Conservation (phyloP, 1,284 basidiomycete species). For the Marasmius fiardii region DNA sequence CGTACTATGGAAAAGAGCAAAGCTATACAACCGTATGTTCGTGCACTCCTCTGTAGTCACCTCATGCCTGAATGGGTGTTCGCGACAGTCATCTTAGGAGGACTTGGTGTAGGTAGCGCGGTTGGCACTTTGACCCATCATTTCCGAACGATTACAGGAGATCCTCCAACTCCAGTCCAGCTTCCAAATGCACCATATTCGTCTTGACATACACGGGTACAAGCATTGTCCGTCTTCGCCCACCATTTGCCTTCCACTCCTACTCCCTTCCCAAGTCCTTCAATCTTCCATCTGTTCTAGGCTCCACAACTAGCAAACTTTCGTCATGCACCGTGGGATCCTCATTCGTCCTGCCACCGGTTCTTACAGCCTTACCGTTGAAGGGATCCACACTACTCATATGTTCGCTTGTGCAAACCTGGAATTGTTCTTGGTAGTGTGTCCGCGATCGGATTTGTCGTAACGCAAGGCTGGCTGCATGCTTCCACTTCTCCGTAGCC, state of each 20-base stretch:
- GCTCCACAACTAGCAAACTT: conserved; percentile 65
- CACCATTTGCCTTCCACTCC: background rate
- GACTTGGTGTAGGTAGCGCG: background rate
- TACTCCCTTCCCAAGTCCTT: conserved; percentile 50
- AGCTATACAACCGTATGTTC: conserved; percentile 49
- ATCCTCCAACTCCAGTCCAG: background rate
- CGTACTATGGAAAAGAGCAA: conserved; percentile 64
- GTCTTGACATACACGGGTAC: background rate
- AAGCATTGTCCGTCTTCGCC: background rate
- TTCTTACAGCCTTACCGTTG: conserved; percentile 51
- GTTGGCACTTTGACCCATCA: background rate
- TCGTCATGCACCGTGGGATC: conserved; percentile 31
- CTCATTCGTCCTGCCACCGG: conserved; percentile 25
- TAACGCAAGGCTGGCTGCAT: conserved; percentile 40
- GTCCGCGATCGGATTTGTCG: conserved; percentile 44
- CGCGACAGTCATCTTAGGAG: conserved; percentile 6
- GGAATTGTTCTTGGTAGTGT: conserved; percentile 61
- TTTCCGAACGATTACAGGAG: background rate
- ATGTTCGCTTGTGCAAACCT: conserved; percentile 64
- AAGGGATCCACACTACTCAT: conserved; percentile 77
- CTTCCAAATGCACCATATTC: background rate
- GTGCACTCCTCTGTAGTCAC: background rate
- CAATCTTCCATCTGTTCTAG: conserved; percentile 70
- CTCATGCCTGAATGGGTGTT: background rate
- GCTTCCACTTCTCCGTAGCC: conserved; percentile 46